phyloP scores from a whole-genome alignment of 73 alveolate genomes.

The Paramecium bursaria region DNA sequence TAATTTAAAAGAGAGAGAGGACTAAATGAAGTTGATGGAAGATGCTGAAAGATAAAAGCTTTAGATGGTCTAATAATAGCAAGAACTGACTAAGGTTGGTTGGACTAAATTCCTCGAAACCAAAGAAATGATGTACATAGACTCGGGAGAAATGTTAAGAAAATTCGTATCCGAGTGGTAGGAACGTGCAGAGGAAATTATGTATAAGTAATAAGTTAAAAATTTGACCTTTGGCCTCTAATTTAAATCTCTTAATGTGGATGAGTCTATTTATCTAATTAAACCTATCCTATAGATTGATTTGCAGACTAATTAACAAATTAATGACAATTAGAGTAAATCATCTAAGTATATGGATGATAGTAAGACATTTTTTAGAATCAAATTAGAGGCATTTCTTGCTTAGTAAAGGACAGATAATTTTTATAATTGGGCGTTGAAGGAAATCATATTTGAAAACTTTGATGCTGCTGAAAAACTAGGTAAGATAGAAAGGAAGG shows the following conservation, averaged over 20 bases:
- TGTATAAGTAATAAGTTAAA: not conserved
- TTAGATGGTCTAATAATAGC: not conserved
- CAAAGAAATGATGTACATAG: slow-evolving; percentile 7
- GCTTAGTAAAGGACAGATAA: slow-evolving; percentile 32
- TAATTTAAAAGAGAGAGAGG: slow-evolving; percentile 23
- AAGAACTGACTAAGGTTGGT: not conserved
- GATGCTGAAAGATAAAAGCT: slow-evolving; percentile 24
- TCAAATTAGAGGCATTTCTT: slow-evolving; percentile 35
- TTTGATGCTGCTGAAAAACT: not conserved
- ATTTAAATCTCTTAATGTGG: slow-evolving; percentile 35
- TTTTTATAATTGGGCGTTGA: slow-evolving; percentile 40
- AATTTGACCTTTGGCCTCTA: not conserved
- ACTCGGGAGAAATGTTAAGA: slow-evolving; percentile 23
- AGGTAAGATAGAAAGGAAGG: not conserved
- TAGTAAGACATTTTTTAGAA: not conserved
- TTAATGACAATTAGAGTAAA: not conserved
- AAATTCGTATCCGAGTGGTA: slow-evolving; percentile 41
- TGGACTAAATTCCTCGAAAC: slow-evolving; percentile 28
- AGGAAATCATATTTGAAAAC: slow-evolving; percentile 10
- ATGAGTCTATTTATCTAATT: not conserved
- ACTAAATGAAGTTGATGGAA: slow-evolving; percentile 2
- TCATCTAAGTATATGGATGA: not conserved
- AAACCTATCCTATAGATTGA: slow-evolving; percentile 6
- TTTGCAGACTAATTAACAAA: not conserved
- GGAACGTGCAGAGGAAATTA: slow-evolving; percentile 31